Evolutionary conservation across 2,329 filamentous ascomycete genomes (phyloP).

Genomic region (Aureobasidium musti): DNA sequence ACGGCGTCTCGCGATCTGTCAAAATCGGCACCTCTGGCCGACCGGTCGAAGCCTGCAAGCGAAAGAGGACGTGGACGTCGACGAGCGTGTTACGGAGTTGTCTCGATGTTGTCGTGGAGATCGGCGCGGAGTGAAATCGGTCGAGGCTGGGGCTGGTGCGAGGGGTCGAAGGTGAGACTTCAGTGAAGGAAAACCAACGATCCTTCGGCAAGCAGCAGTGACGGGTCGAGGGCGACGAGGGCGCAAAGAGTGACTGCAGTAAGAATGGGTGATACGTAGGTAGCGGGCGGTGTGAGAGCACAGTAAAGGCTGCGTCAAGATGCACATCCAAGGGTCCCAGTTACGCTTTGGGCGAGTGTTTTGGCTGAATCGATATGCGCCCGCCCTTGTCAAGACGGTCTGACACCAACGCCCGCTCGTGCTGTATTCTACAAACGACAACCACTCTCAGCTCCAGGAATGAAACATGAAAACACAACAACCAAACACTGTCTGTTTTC

Average conservation of each 20-base stretch:
- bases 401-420: constrained; percentile 4
- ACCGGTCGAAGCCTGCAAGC: background rate
- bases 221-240: background rate
- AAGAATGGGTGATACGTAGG: constrained; percentile 6
- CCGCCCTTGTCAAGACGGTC: background rate
- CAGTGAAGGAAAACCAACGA: background rate
- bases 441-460: constrained; percentile 9
- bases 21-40: background rate
- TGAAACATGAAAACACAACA: constrained; percentile 6
- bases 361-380: constrained; percentile 5
- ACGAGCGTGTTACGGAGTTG: background rate
- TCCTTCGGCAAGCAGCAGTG: background rate
- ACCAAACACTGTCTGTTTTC: background rate
- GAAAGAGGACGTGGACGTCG: background rate
- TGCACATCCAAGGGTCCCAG: constrained; percentile 12
- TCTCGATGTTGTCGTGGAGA: constrained; percentile 10
- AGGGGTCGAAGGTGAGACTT: constrained; percentile 11
- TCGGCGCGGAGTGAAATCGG: constrained; percentile 23
- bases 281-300: constrained; percentile 11
- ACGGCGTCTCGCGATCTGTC: constrained; percentile 9
- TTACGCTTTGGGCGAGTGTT: constrained; percentile 1
- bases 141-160: constrained; percentile 13
- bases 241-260: constrained; percentile 24
- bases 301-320: background rate
- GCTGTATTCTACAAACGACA: background rate